phyloP scores from a whole-genome alignment of 176 grass and related monocot genomes.

The Eleusine indica region DNA sequence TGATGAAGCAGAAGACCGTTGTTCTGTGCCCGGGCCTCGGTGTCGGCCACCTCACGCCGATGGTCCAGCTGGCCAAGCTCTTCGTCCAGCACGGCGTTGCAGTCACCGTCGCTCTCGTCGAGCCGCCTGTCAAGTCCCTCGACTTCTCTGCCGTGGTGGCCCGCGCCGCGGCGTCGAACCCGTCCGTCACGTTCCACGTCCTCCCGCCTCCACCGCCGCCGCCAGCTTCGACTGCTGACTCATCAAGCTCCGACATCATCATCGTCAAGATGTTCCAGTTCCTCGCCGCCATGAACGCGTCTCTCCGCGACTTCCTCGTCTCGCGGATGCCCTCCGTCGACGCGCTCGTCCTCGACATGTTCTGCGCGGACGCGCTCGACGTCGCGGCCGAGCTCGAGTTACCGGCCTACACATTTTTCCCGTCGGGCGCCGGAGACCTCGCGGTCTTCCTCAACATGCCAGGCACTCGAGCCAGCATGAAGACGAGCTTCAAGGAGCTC shows the following conservation, averaged over 20 bases:
- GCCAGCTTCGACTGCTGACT: background rate
- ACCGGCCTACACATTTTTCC: conserved; percentile 44
- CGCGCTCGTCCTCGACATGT: conserved; percentile 54
- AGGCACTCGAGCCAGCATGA: background rate
- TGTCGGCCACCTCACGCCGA: conserved; percentile 54
- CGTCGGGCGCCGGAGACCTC: conserved; percentile 31
- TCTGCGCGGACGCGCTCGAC: conserved; percentile 43
- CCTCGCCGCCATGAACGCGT: conserved; percentile 28
- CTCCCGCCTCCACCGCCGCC: conserved; percentile 10
- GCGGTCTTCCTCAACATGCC: conserved; percentile 37
- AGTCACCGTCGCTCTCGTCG: conserved; percentile 39
- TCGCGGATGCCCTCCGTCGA: conserved; percentile 8
- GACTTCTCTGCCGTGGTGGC: conserved; percentile 31
- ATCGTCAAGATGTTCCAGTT: background rate
- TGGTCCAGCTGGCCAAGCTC: conserved; percentile 53
- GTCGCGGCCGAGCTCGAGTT: conserved; percentile 33
- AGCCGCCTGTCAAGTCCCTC: conserved; percentile 13
- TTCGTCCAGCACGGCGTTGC: conserved; percentile 44
- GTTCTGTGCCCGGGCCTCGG: conserved; percentile 55
- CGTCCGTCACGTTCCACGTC: conserved; percentile 52
- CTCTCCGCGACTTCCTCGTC: conserved; percentile 43
- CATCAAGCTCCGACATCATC: background rate
- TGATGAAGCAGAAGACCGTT: conserved; percentile 34
- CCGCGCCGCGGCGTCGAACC: conserved; percentile 34
- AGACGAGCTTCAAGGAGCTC: background rate